phyloP scores from a whole-genome alignment of 2,329 filamentous ascomycete species.

The Macrophomina phaseolina region DNA sequence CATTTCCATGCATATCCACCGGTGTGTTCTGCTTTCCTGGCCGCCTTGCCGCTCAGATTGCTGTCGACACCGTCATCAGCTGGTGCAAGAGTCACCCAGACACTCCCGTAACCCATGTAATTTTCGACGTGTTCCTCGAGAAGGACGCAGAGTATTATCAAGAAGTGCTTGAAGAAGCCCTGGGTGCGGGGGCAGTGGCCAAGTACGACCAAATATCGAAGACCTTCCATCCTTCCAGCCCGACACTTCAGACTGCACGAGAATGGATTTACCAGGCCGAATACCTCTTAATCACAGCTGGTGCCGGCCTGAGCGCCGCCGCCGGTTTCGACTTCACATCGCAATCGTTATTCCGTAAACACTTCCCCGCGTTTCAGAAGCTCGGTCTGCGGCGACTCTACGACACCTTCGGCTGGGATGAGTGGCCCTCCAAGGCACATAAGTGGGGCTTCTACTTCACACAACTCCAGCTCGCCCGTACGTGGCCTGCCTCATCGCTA shows the following conservation, averaged over 20 bases:
- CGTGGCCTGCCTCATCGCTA: slow-evolving; percentile 36
- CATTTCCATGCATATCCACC: slow-evolving; percentile 45
- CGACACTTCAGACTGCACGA: slow-evolving; percentile 5
- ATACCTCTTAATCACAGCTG: slow-evolving; percentile 40
- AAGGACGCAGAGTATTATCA: slow-evolving; percentile 35
- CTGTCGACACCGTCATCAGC: slow-evolving; percentile 35
- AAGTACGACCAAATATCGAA: not conserved
- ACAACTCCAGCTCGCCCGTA: slow-evolving; percentile 37
- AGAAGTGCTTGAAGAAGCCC: slow-evolving; percentile 27
- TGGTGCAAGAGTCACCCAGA: slow-evolving; percentile 38
- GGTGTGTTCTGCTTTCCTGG: slow-evolving; percentile 45
- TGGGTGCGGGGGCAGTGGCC: not conserved
- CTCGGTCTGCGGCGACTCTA: slow-evolving; percentile 41
- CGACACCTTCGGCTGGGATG: slow-evolving; percentile 41
- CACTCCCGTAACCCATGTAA: slow-evolving; percentile 38
- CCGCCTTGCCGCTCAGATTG: slow-evolving; percentile 37
- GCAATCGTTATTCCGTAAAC: slow-evolving; percentile 36
- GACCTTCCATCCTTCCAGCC: not conserved
- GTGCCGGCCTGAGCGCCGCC: slow-evolving; percentile 44
- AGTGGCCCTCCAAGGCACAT: slow-evolving; percentile 37
- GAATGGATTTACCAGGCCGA: slow-evolving; percentile 37
- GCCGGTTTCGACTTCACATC: slow-evolving; percentile 44
- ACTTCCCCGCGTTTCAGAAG: slow-evolving; percentile 39
- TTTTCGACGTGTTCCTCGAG: slow-evolving; percentile 44
- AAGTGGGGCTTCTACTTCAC: slow-evolving; percentile 45